Evolutionary conservation across 495 filamentous ascomycete species (phyloP).

Genomic region (Hyaloscypha finlandica): DNA sequence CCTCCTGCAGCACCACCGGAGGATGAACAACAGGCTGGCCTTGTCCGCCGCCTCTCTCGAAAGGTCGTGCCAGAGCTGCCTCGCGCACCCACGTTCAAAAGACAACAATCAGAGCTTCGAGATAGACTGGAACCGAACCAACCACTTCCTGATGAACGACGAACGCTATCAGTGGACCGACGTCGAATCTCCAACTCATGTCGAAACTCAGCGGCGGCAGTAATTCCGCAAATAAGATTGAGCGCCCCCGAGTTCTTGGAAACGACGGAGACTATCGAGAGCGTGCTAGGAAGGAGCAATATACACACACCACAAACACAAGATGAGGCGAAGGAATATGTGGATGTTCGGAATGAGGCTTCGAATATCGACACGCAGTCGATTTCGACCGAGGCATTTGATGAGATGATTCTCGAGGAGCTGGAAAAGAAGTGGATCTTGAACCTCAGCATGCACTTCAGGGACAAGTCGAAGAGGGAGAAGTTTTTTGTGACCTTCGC

Average conservation of each 20-base stretch:
- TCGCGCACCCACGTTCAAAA: conserved; percentile 71
- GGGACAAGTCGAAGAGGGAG: conserved; percentile 90
- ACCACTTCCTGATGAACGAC: conserved; percentile 62
- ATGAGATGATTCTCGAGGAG: conserved; percentile 71
- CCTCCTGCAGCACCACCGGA: conserved; percentile 17
- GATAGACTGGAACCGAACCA: conserved; percentile 68
- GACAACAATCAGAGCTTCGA: conserved; percentile 77
- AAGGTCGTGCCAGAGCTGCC: conserved; percentile 81
- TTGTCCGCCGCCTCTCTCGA: conserved; percentile 60
- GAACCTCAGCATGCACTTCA: conserved; percentile 98
- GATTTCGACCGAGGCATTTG: conserved; percentile 51
- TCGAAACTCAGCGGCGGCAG: conserved; percentile 21
- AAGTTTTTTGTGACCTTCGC: conserved; percentile 99
- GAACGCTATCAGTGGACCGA: conserved; percentile 72
- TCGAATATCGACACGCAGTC: conserved; percentile 38
- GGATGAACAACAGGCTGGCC: conserved; percentile 39
- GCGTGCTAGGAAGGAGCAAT: conserved; percentile 11
- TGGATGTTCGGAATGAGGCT: conserved; percentile 23
- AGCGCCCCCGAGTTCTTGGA: conserved; percentile 30
- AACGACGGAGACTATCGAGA: conserved; percentile 23
- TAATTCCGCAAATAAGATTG: conserved; percentile 17
- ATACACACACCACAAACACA: conserved; percentile 7
- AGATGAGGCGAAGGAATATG: conserved; percentile 24
- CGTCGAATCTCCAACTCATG: conserved; percentile 11
- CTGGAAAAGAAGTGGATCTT: conserved; percentile 91